Conservation (phyloP, 176 grass and related monocot species). For the Carex littledalei region DNA sequence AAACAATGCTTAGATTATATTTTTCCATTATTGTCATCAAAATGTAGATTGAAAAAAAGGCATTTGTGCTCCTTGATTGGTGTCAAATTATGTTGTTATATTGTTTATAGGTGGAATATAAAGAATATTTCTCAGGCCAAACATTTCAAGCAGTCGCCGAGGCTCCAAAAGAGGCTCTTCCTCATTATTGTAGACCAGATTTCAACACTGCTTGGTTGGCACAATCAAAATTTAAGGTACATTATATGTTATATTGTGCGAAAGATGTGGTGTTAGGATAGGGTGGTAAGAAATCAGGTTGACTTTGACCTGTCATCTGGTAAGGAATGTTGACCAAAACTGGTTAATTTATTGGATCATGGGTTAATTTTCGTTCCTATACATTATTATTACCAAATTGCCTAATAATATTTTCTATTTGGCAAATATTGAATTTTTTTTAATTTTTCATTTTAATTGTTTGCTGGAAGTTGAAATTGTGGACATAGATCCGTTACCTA, state of each 20-base stretch:
- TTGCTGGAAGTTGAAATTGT: background rate
- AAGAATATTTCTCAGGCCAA: slow-evolving; percentile 93
- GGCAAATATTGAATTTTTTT: background rate
- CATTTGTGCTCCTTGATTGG: background rate
- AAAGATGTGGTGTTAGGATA: background rate
- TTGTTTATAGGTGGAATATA: slow-evolving; percentile 78
- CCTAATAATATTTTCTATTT: background rate
- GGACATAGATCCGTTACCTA: background rate
- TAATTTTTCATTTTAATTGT: background rate
- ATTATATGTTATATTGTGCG: slow-evolving; percentile 4
- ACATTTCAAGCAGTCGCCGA: slow-evolving; percentile 77
- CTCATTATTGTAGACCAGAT: slow-evolving; percentile 69
- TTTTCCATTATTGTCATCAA: background rate
- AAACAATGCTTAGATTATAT: background rate
- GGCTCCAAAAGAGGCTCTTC: slow-evolving; percentile 84
- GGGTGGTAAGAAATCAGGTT: background rate
- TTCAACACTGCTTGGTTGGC: slow-evolving; percentile 67
- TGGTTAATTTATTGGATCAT: background rate
- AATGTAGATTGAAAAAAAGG: background rate
- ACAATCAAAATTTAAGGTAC: slow-evolving; percentile 78
- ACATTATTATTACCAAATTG: background rate
- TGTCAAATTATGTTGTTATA: slow-evolving; percentile 14
- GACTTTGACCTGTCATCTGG: background rate
- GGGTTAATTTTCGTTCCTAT: background rate
- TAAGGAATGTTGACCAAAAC: background rate